Evolutionary conservation across 2,329 filamentous ascomycete species (phyloP).

Genomic region (Fusarium sp.): DNA sequence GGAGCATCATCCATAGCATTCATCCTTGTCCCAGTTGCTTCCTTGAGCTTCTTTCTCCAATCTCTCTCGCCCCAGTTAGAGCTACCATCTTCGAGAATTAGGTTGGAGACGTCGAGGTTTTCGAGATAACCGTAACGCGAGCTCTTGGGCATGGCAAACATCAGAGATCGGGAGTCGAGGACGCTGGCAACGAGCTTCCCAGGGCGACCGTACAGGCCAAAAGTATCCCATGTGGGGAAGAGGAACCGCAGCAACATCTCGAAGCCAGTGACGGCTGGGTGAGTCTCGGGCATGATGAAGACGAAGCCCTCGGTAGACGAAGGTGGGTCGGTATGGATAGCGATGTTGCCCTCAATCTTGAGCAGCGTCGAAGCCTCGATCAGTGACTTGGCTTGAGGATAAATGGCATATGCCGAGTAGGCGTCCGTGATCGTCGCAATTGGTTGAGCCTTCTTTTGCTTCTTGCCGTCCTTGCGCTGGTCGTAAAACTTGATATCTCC

Average conservation of each 20-base stretch:
- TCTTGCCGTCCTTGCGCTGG: conserved; percentile 77
- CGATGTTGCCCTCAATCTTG: conserved; percentile 92
- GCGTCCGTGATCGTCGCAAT: conserved; percentile 93
- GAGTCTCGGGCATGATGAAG: conserved; percentile 96
- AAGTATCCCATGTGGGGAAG: conserved; percentile 94
- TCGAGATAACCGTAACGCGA: conserved; percentile 92
- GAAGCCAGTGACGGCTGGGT: conserved; percentile 91
- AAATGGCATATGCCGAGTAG: conserved; percentile 94
- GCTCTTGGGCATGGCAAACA: conserved; percentile 97
- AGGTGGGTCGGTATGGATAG: conserved; percentile 83
- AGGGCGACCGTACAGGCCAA: conserved; percentile 90
- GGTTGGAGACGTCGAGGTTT: conserved; percentile 81
- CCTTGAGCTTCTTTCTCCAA: conserved; percentile 91
- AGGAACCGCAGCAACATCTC: conserved; percentile 95
- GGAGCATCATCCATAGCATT: conserved; percentile 68
- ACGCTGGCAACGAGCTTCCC: conserved; percentile 88
- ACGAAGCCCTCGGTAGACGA: conserved; percentile 91
- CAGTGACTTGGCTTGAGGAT: conserved; percentile 91
- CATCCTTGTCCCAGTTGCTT: conserved; percentile 85
- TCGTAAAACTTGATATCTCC: conserved; percentile 97
- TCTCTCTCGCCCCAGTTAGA: conserved; percentile 84
- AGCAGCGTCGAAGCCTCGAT: conserved; percentile 95
- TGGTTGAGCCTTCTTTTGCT: conserved; percentile 89
- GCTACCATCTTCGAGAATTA: conserved; percentile 85
- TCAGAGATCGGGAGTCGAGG: conserved; percentile 87